Percentiles rank a stretch among this genome's conserved stretches.
These are phyloP conservation scores for Lentinula raphanica DNA, from an alignment of 768 basidiomycete genomes.

Conservation along the genomic window DNA sequence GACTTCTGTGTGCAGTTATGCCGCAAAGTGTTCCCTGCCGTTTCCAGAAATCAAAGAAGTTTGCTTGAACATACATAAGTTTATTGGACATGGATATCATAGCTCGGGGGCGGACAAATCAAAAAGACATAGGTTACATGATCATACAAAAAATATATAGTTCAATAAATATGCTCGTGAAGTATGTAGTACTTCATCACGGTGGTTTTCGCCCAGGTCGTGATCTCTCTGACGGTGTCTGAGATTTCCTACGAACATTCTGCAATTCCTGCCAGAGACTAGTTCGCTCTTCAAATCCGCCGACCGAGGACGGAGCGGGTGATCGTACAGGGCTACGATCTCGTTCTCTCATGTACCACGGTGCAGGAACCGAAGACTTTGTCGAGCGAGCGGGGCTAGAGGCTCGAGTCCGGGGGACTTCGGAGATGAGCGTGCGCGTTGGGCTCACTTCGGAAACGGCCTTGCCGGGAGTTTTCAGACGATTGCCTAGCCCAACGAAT, in stretches of 20 bases:
- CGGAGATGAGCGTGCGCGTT: constrained; percentile 21
- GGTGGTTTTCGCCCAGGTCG: constrained; percentile 29
- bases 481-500: background rate
- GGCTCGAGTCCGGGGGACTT: constrained; percentile 19
- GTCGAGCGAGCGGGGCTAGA: constrained; percentile 20
- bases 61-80: too few relatives aligned
- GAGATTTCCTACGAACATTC: constrained; percentile 42
- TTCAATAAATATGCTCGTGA: background rate
- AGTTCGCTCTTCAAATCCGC: constrained; percentile 35
- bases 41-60: too few relatives aligned
- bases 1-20: too few relatives aligned
- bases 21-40: too few relatives aligned
- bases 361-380: constrained; percentile 10
- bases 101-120: background rate
- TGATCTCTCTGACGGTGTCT: constrained; percentile 39
- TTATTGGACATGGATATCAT: background rate
- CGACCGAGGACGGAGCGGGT: constrained; percentile 21
- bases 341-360: constrained; percentile 8
- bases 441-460: constrained; percentile 26
- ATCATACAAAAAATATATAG: background rate
- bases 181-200: constrained; percentile 12
- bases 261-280: constrained; percentile 53
- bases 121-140: background rate
- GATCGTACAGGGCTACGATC: constrained; percentile 5
- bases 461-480: constrained; percentile 14